Evolutionary conservation across 1,284 basidiomycete genomes (phyloP).

Genomic region (Anthracocystis setariae): DNA sequence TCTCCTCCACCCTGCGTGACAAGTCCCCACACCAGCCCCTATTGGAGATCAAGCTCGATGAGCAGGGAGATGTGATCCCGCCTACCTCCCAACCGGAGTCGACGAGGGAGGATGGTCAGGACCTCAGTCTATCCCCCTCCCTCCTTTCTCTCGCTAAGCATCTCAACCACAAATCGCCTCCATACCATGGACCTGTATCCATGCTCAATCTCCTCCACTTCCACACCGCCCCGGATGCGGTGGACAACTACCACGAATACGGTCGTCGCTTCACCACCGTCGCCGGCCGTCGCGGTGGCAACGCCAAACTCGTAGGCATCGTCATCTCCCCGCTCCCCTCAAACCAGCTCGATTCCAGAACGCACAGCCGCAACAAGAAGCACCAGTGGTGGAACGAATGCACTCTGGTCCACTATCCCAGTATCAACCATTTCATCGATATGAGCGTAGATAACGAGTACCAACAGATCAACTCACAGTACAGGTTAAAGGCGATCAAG

Average conservation of each 20-base stretch:
- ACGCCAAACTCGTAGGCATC: constrained; percentile 50
- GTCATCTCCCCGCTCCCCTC: constrained; percentile 37
- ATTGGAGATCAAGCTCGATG: constrained; percentile 29
- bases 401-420: constrained; percentile 47
- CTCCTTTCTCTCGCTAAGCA: constrained; percentile 33
- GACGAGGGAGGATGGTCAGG: constrained; percentile 23
- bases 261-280: constrained; percentile 41
- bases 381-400: constrained; percentile 51
- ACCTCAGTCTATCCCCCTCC: constrained; percentile 36
- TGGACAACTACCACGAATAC: constrained; percentile 45
- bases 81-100: not conserved
- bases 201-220: constrained; percentile 56
- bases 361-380: constrained; percentile 22
- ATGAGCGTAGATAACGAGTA: constrained; percentile 52
- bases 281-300: constrained; percentile 39
- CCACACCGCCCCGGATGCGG: constrained; percentile 16
- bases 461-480: constrained; percentile 44
- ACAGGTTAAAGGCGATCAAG: constrained; percentile 37
- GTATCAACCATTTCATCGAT: constrained; percentile 52
- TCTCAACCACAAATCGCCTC: constrained; percentile 16
- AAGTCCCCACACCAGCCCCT: constrained; percentile 5
- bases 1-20: constrained; percentile 21
- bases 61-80: constrained; percentile 17
- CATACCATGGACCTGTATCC: constrained; percentile 30
- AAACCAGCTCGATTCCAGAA: no score